Evolutionary conservation across 1,284 basidiomycete genomes (phyloP).

Genomic region (Ganoderma lucidum): DNA sequence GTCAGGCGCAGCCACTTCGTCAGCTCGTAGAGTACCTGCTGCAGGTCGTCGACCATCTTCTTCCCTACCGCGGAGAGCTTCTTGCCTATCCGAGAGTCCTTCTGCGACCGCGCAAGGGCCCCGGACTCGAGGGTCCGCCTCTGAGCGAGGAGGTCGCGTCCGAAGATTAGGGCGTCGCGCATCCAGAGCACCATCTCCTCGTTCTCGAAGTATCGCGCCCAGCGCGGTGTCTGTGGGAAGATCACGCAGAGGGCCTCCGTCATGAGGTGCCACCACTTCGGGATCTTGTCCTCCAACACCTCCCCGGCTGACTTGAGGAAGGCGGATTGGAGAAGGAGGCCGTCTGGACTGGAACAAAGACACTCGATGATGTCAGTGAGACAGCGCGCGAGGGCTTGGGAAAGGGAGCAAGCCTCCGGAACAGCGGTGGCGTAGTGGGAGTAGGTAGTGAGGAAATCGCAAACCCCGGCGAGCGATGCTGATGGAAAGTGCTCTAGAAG

Average conservation of each 20-base stretch:
- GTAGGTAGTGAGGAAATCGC: slow-evolving; percentile 72
- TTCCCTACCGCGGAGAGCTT: slow-evolving; percentile 61
- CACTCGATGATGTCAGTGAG: slow-evolving; percentile 91
- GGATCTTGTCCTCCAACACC: slow-evolving; percentile 60
- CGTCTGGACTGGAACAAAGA: slow-evolving; percentile 77
- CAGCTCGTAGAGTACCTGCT: slow-evolving; percentile 81
- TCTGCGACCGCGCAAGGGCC: slow-evolving; percentile 49
- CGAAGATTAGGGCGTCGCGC: slow-evolving; percentile 95
- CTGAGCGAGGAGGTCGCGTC: slow-evolving; percentile 83
- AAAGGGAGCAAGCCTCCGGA: slow-evolving; percentile 86
- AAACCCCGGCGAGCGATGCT: slow-evolving; percentile 74
- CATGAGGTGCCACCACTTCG: slow-evolving; percentile 87
- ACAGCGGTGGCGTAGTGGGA: slow-evolving; percentile 65
- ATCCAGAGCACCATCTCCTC: slow-evolving; percentile 94
- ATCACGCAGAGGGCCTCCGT: slow-evolving; percentile 82
- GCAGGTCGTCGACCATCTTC: slow-evolving; percentile 81
- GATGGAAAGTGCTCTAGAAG: slow-evolving; percentile 73
- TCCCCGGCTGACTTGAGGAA: slow-evolving; percentile 62
- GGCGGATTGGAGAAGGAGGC: slow-evolving; percentile 64
- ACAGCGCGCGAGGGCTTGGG: slow-evolving; percentile 89
- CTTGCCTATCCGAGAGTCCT: slow-evolving; percentile 37
- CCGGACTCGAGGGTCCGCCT: slow-evolving; percentile 82
- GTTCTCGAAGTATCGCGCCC: slow-evolving; percentile 83
- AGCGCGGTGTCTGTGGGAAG: slow-evolving; percentile 82
- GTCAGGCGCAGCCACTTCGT: slow-evolving; percentile 90